Conservation (phyloP, 768 basidiomycete genomes). For the Trametes cingulata region DNA sequence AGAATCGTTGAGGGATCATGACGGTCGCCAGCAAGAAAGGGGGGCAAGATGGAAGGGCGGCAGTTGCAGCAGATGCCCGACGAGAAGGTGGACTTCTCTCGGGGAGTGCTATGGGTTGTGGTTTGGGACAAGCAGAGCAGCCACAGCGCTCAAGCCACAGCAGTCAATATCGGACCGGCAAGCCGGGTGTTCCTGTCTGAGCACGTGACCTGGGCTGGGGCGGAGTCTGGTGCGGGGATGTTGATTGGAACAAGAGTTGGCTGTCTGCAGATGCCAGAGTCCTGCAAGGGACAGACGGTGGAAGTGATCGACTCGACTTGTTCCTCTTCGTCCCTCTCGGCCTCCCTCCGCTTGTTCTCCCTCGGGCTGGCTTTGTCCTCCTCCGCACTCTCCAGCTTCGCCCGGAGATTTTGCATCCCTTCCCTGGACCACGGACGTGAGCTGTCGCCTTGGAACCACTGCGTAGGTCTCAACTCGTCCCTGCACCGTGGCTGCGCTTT, state of each 20-base stretch:
- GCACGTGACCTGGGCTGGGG: not conserved
- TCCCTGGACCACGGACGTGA: not conserved
- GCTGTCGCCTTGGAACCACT: not conserved
- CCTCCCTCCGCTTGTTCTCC: not conserved
- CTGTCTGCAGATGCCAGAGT: too few species aligned
- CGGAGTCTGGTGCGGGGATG: slow-evolving; percentile 1
- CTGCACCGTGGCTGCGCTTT: slow-evolving; percentile 4
- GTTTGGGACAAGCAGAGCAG: too few species aligned
- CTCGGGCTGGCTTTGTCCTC: not conserved
- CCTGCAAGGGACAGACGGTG: too few species aligned
- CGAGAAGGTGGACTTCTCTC: not conserved
- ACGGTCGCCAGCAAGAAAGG: not conserved
- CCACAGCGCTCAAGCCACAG: too few species aligned
- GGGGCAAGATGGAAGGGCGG: not conserved
- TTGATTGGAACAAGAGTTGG: slow-evolving; percentile 1
- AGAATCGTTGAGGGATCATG: not conserved
- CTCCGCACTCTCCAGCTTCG: not conserved
- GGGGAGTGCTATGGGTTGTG: too few species aligned
- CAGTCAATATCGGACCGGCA: too few species aligned
- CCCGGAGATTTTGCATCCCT: not conserved
- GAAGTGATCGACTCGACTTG: not conserved
- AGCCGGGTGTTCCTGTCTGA: too few species aligned
- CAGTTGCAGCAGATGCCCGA: not conserved
- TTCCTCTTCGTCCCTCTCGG: not conserved
- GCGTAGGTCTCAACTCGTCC: slow-evolving; percentile 2